Conservation (phyloP, 1,284 basidiomycete species). For the Puccinia coronata region DNA sequence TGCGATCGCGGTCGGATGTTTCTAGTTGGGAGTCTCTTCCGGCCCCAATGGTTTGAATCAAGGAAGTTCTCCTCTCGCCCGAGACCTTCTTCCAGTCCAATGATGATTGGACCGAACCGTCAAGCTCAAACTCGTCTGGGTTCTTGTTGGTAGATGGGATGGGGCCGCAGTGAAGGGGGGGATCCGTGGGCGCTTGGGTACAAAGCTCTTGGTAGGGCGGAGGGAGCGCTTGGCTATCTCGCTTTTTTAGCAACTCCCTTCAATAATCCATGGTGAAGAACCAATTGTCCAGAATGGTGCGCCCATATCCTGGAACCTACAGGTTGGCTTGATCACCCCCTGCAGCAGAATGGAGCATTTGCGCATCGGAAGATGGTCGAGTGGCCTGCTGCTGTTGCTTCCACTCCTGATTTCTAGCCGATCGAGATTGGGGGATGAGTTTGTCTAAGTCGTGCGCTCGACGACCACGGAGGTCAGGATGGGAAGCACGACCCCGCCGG, state of each 20-base stretch:
- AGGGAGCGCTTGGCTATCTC: slow-evolving; percentile 16
- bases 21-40: slow-evolving; percentile 3
- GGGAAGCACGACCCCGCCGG: slow-evolving; percentile 23
- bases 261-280: slow-evolving; percentile 23
- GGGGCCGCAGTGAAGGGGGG: slow-evolving; percentile 17
- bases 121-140: neutral
- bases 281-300: neutral
- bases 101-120: neutral
- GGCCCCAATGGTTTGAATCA: slow-evolving; percentile 7
- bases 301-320: neutral
- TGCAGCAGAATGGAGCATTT: neutral
- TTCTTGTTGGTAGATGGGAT: neutral
- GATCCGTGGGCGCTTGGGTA: slow-evolving; percentile 21
- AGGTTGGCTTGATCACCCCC: neutral
- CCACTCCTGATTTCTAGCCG: slow-evolving; percentile 65
- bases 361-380: neutral
- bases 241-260: slow-evolving; percentile 15
- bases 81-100: neutral
- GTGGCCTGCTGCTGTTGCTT: slow-evolving; percentile 51
- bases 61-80: slow-evolving; percentile 9
- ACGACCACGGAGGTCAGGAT: slow-evolving; percentile 47
- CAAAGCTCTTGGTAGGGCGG: neutral
- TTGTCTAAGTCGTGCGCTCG: slow-evolving; percentile 63
- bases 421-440: slow-evolving; percentile 64
- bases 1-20: neutral